These are phyloP conservation scores for Malania oleifera DNA, from an alignment of 164 flowering plant species.

Conservation along the genomic window DNA sequence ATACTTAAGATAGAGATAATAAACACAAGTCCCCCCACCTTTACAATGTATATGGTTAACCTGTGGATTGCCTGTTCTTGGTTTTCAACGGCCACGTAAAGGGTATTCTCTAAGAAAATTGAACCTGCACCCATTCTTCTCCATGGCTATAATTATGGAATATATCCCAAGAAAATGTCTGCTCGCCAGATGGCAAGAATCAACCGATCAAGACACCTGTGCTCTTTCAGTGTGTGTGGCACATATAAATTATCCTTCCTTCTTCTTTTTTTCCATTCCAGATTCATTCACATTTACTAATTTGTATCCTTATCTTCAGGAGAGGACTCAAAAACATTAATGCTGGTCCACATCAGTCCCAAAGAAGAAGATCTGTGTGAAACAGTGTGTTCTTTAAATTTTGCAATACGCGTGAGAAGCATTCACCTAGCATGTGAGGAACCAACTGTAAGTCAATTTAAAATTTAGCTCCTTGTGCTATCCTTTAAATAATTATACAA, in stretches of 20 bases:
- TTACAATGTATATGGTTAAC: too few relatives aligned
- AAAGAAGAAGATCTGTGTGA: conserved; percentile 67
- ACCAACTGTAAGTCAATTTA: conserved; percentile 38
- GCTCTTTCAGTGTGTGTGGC: background rate
- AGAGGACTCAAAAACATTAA: conserved; percentile 59
- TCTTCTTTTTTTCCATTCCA: background rate
- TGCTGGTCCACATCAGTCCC: conserved; percentile 72
- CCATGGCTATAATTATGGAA: background rate
- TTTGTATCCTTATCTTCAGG: conserved; percentile 28
- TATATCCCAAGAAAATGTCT: background rate
- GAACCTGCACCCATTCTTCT: too few relatives aligned
- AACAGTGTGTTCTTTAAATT: conserved; percentile 58
- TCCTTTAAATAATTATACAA: background rate
- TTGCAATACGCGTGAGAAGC: conserved; percentile 54
- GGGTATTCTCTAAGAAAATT: too few relatives aligned
- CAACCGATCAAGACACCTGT: background rate
- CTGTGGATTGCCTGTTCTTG: too few relatives aligned
- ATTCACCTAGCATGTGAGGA: conserved; percentile 38
- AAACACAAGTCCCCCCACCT: too few relatives aligned
- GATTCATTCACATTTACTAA: background rate
- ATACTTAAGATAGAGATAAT: too few relatives aligned
- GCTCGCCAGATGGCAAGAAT: background rate
- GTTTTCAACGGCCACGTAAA: too few relatives aligned
- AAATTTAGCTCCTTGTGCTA: background rate
- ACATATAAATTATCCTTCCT: too few relatives aligned